Conservation (phyloP, 768 basidiomycete genomes). For the Mycena olivaceomarginata region DNA sequence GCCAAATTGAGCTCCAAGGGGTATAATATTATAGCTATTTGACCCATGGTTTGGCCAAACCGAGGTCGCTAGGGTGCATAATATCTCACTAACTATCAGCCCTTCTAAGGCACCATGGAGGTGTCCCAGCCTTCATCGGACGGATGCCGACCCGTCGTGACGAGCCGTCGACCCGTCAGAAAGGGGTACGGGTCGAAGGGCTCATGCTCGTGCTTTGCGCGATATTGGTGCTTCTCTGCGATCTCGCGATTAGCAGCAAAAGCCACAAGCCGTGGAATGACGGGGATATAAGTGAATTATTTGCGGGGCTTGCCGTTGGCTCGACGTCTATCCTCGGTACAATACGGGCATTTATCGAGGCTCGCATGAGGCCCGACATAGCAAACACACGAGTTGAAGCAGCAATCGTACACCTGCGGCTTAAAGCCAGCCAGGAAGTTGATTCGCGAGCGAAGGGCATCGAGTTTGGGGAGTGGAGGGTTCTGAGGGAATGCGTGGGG, state of each 20-base stretch:
- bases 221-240: constrained; percentile 11
- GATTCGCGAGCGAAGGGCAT: constrained; percentile 32
- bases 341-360: constrained; percentile 54
- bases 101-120: too few relatives aligned
- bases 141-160: too few relatives aligned
- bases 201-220: background rate
- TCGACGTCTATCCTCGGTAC: constrained; percentile 39
- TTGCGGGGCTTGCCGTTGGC: constrained; percentile 47
- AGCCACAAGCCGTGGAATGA: constrained; percentile 50
- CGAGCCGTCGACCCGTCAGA: too few relatives aligned
- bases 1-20: too few relatives aligned
- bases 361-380: constrained; percentile 48
- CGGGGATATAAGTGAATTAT: constrained; percentile 59
- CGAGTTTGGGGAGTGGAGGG: constrained; percentile 44
- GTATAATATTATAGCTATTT: too few relatives aligned
- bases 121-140: too few relatives aligned
- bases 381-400: constrained; percentile 49
- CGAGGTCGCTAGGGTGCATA: too few relatives aligned
- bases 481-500: constrained; percentile 40
- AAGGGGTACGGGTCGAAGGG: too few relatives aligned
- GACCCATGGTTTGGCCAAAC: too few relatives aligned
- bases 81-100: too few relatives aligned
- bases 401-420: constrained; percentile 43
- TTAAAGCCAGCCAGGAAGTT: constrained; percentile 54
- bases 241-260: constrained; percentile 9